Evolutionary conservation across 1,284 basidiomycete species (phyloP).

Genomic region (Pisolithus thermaeus): DNA sequence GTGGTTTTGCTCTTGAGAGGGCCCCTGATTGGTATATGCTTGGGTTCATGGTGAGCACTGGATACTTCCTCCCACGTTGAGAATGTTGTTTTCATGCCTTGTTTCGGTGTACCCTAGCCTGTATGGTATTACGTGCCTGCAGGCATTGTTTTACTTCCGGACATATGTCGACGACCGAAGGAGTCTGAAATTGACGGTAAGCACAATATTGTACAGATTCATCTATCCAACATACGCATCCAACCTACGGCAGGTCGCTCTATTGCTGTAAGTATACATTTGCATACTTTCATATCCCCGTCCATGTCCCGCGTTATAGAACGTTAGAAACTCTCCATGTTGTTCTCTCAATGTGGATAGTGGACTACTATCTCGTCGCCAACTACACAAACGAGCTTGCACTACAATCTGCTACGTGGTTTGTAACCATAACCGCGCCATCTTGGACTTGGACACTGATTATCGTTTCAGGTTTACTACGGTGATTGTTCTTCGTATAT

Average conservation of each 20-base stretch:
- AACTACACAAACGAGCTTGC: slow-evolving; percentile 10
- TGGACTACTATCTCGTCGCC: slow-evolving; percentile 20
- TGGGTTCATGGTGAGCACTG: neutral
- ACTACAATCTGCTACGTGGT: slow-evolving; percentile 17
- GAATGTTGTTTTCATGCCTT: neutral
- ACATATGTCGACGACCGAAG: slow-evolving; percentile 18
- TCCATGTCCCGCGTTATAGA: slow-evolving; percentile 4
- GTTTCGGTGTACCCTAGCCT: slow-evolving; percentile 15
- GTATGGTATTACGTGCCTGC: slow-evolving; percentile 26
- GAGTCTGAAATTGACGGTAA: slow-evolving; percentile 20
- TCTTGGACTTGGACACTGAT: neutral
- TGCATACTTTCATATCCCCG: neutral
- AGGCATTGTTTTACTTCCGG: slow-evolving; percentile 24
- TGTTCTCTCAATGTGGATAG: slow-evolving; percentile 18
- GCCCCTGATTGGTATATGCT: neutral
- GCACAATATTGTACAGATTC: neutral
- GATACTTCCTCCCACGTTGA: neutral
- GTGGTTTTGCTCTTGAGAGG: neutral
- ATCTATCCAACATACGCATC: neutral
- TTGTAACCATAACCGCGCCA: neutral
- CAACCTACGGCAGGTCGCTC: slow-evolving; percentile 14
- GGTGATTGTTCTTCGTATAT: neutral
- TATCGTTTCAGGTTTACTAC: neutral
- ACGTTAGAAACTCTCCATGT: slow-evolving; percentile 20
- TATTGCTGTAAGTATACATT: slow-evolving; percentile 12